phyloP scores from a whole-genome alignment of 2,329 filamentous ascomycete genomes.

The Aspergillus pseudoglaucus region DNA sequence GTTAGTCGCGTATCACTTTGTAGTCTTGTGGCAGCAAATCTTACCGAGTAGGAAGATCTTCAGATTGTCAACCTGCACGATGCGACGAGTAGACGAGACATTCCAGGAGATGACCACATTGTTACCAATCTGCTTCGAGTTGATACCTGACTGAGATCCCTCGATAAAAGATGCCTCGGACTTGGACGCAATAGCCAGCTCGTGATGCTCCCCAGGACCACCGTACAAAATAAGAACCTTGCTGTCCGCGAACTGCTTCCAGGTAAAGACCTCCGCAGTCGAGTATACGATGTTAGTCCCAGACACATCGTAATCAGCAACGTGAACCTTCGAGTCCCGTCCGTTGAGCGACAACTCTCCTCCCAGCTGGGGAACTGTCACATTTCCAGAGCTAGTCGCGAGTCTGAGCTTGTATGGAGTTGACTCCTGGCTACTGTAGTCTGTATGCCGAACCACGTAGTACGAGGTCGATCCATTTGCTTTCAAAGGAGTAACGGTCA shows the following conservation, averaged over 20 bases:
- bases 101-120: constrained; percentile 46
- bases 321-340: constrained; percentile 41
- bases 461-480: constrained; percentile 48
- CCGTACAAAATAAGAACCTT: constrained; percentile 43
- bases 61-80: constrained; percentile 38
- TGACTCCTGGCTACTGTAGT: constrained; percentile 54
- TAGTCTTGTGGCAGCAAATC: constrained; percentile 7
- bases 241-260: constrained; percentile 54
- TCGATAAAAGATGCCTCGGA: constrained; percentile 24
- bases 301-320: constrained; percentile 36
- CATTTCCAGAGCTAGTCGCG: constrained; percentile 31
- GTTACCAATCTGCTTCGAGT: constrained; percentile 22
- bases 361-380: constrained; percentile 37
- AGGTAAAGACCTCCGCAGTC: constrained; percentile 41
- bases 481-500: constrained; percentile 56
- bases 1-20: constrained; percentile 5
- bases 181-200: constrained; percentile 30
- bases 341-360: constrained; percentile 33
- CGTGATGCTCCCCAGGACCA: constrained; percentile 34
- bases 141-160: constrained; percentile 25
- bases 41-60: constrained; percentile 51
- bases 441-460: constrained; percentile 61
- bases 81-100: constrained; percentile 43
- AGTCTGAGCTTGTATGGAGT: constrained; percentile 60
- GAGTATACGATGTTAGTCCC: constrained; percentile 38